Conservation (phyloP, 1,139 yeast genomes). For the Candida sojae region DNA sequence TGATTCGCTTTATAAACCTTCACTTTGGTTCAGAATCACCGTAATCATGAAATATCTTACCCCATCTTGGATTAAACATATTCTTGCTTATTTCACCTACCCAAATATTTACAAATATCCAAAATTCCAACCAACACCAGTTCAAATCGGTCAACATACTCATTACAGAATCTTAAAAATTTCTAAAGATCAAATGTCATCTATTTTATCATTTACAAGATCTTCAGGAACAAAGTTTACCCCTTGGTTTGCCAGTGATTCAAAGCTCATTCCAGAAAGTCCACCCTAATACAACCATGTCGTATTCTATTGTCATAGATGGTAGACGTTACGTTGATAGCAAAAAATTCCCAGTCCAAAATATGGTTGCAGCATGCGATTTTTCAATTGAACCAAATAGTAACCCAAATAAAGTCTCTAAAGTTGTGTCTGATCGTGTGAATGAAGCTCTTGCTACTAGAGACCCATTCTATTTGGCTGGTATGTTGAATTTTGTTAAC, state of each 20-base stretch:
- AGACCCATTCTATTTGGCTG: constrained; percentile 19
- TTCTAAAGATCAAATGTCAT: constrained; percentile 10
- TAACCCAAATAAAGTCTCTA: constrained; percentile 10
- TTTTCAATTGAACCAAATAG: constrained; percentile 17
- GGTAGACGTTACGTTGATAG: constrained; percentile 27
- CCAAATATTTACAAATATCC: constrained; percentile 20
- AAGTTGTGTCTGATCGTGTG: constrained; percentile 12
- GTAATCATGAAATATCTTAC: constrained; percentile 4
- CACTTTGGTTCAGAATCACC: constrained; percentile 11
- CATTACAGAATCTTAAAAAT: constrained; percentile 18
- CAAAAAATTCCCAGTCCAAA: constrained; percentile 19
- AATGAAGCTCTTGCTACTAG: constrained; percentile 14
- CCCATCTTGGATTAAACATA: constrained; percentile 13
- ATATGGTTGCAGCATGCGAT: constrained; percentile 16
- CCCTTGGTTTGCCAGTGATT: constrained; percentile 24
- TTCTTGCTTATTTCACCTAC: constrained; percentile 3
- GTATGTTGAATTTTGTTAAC: constrained; percentile 20
- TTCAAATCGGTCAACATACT: constrained; percentile 12
- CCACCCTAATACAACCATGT: constrained; percentile 15
- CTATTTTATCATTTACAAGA: constrained; percentile 17
- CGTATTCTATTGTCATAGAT: constrained; percentile 19
- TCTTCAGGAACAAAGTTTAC: constrained; percentile 25
- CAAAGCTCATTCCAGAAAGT: constrained; percentile 19
- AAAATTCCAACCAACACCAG: constrained; percentile 15
- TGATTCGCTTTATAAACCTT: constrained; percentile 14